Evolutionary conservation across 495 filamentous ascomycete species (phyloP).

Genomic region (Hypomontagnella submonticulosa): DNA sequence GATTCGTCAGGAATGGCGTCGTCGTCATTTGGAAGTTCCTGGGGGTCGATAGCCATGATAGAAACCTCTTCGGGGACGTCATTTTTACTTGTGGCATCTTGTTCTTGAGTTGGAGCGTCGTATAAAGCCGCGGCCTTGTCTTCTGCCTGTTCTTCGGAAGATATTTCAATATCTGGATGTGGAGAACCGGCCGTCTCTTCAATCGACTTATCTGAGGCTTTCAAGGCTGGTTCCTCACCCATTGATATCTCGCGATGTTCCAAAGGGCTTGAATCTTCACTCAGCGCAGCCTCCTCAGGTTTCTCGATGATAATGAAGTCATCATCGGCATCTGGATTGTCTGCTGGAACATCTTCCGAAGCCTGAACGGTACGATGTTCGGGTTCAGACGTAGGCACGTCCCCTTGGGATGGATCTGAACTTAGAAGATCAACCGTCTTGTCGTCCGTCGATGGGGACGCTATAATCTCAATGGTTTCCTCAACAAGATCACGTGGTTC

Average conservation of each 20-base stretch:
- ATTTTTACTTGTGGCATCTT: not conserved
- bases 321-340: constrained; percentile 8
- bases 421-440: not conserved
- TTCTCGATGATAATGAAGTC: constrained; percentile 25
- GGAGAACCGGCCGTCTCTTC: not conserved
- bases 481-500: too few relatives aligned
- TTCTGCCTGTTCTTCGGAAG: not conserved
- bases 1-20: not conserved
- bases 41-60: not conserved
- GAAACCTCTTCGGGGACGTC: not conserved
- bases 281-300: not conserved
- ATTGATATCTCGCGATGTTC: not conserved
- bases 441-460: not conserved
- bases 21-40: not conserved
- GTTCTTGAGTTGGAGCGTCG: constrained; percentile 3
- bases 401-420: too few relatives aligned
- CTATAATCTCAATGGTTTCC: too few relatives aligned
- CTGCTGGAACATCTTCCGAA: not conserved
- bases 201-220: not conserved
- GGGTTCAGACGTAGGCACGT: not conserved
- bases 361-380: not conserved
- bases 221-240: constrained; percentile 2
- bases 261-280: constrained; percentile 3
- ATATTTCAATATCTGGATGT: not conserved
- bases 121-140: not conserved